phyloP scores from a whole-genome alignment of 1,284 basidiomycete species.

The Ustilago shanxiensis region DNA sequence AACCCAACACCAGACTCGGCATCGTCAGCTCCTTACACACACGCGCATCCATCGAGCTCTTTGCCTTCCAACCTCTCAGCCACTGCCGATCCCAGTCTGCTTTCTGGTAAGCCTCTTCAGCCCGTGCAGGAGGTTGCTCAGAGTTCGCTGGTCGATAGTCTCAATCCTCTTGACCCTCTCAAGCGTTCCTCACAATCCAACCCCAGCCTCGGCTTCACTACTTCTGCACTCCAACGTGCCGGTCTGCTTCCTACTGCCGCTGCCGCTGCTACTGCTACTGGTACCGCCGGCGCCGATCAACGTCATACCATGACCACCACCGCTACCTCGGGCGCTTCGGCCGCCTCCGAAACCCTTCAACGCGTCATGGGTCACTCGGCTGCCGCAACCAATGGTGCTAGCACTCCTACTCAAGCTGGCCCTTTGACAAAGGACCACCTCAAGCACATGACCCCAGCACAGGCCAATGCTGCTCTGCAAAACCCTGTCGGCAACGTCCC shows the following conservation, averaged over 20 bases:
- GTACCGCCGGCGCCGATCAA: background rate
- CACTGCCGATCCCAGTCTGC: constrained; percentile 9
- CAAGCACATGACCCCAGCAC: constrained; percentile 53
- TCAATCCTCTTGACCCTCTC: constrained; percentile 11
- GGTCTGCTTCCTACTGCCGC: constrained; percentile 28
- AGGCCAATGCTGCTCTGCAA: constrained; percentile 52
- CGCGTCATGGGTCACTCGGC: constrained; percentile 42
- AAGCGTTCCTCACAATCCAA: constrained; percentile 21
- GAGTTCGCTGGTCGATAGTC: constrained; percentile 24
- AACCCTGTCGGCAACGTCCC: constrained; percentile 51
- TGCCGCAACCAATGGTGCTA: constrained; percentile 33
- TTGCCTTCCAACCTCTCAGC: constrained; percentile 1
- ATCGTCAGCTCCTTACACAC: constrained; percentile 20
- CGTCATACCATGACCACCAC: constrained; percentile 13
- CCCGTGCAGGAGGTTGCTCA: constrained; percentile 50
- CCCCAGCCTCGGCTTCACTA: constrained; percentile 31
- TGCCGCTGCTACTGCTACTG: background rate
- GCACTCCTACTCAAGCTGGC: constrained; percentile 27
- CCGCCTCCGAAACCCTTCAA: constrained; percentile 47
- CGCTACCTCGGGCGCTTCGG: constrained; percentile 29
- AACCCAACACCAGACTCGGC: constrained; percentile 13
- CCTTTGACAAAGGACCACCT: constrained; percentile 46
- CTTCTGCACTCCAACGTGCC: constrained; percentile 43
- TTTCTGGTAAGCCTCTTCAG: constrained; percentile 22
- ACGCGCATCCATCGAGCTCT: constrained; percentile 21